Percentiles rank a stretch among this genome's conserved stretches.
phyloP scores from a whole-genome alignment of 2,329 filamentous ascomycete genomes.

The Phyllosticta citriasiana region DNA sequence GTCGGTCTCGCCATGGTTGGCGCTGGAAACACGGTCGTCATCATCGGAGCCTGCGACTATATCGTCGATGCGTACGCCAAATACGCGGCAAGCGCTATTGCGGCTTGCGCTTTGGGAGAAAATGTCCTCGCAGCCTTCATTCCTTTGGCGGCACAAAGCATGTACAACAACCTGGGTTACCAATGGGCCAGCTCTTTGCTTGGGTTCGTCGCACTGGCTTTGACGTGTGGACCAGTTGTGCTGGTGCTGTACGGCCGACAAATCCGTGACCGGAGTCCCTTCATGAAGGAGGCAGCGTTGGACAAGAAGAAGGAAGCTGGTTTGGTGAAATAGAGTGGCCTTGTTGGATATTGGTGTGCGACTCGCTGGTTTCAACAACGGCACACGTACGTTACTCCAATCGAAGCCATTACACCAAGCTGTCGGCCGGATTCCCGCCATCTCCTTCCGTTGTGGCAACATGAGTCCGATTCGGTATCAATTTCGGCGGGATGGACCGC shows the following conservation, averaged over 20 bases:
- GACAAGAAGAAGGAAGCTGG: not conserved
- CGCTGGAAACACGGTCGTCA: slow-evolving; percentile 39
- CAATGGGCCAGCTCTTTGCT: slow-evolving; percentile 41
- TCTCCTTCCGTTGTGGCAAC: no score
- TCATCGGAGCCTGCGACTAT: slow-evolving; percentile 39
- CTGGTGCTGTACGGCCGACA: slow-evolving; percentile 32
- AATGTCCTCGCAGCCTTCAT: slow-evolving; percentile 40
- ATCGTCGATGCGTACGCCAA: slow-evolving; percentile 41
- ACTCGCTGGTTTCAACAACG: not conserved
- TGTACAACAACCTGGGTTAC: slow-evolving; percentile 40
- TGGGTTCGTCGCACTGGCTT: slow-evolving; percentile 32
- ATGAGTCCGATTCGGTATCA: not conserved
- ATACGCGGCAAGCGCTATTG: slow-evolving; percentile 41
- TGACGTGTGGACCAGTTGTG: slow-evolving; percentile 37
- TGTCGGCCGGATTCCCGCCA: no score
- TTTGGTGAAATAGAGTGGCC: not conserved
- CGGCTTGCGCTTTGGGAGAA: slow-evolving; percentile 39
- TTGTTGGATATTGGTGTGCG: not conserved
- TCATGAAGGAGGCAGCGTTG: slow-evolving; percentile 24
- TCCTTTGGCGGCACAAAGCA: slow-evolving; percentile 36
- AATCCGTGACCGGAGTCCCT: slow-evolving; percentile 30
- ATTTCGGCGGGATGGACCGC: not conserved
- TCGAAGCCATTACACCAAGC: no score
- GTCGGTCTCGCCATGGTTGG: slow-evolving; percentile 40
- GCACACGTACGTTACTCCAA: no score